A percentile compares a stretch with the other conserved stretches of the same genome.
Conservation (phyloP, 805 yeast species). For the Ogataea ramenticola region DNA sequence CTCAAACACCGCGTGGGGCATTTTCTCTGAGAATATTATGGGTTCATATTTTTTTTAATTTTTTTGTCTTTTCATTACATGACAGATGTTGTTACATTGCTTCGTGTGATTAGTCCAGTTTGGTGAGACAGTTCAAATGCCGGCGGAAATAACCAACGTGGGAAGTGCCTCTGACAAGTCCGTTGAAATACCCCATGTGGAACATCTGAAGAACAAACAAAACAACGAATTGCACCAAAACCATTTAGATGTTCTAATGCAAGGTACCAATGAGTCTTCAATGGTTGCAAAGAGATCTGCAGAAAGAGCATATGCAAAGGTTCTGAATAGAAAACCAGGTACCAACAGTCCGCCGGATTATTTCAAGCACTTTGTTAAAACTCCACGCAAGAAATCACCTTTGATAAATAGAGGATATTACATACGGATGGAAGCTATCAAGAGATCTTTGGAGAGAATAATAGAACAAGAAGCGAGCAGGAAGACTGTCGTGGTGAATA, state of each 20-base stretch:
- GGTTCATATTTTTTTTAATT: no score
- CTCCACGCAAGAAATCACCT: constrained; percentile 65
- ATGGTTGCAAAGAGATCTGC: constrained; percentile 80
- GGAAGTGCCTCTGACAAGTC: no score
- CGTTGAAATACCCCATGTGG: no score
- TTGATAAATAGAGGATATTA: constrained; percentile 80
- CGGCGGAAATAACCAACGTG: neutral
- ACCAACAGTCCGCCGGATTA: constrained; percentile 31
- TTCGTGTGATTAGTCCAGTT: no score
- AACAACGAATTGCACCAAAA: no score
- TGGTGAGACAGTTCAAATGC: no score
- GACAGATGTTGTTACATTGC: no score
- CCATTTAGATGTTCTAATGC: constrained; percentile 62
- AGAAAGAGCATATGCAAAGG: constrained; percentile 46
- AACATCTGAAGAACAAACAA: constrained; percentile 21
- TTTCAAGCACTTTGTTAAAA: constrained; percentile 62
- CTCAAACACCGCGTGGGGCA: neutral
- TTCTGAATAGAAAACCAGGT: constrained; percentile 11
- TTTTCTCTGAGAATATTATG: constrained; percentile 1
- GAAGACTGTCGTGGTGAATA: constrained; percentile 41
- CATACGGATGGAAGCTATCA: constrained; percentile 68
- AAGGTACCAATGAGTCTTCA: constrained; percentile 78
- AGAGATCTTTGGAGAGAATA: constrained; percentile 43
- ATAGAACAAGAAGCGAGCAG: constrained; percentile 20
- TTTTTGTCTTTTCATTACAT: no score